Base-by-base conservation (phyloP, 2,329 filamentous ascomycete species). In the Hymenoscyphus albidus region DNA sequence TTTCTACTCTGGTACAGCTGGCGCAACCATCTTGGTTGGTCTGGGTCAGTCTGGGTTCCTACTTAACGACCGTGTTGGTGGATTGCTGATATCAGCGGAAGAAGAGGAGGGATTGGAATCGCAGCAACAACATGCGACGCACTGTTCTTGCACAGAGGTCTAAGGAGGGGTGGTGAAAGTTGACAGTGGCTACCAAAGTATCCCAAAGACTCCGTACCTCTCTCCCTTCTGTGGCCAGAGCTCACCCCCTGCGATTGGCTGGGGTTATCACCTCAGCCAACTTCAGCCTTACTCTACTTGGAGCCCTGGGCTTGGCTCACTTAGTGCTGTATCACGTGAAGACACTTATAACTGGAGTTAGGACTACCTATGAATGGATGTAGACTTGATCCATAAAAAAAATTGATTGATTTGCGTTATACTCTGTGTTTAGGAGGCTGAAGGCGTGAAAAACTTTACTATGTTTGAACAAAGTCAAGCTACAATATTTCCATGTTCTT, bases 1-100 rank as follows among this genome's bases (percentile, higher is more conserved):
- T n/a, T 80, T 87, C 74, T 81, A 92, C 89, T 92, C 89, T 71
- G 89, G 89, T 69, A 92, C 87, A 76, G 88, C 88, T 77, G 89
- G 89, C 79, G 86, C 73, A 71, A 74, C 73, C 73, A 74, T 74
- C 64, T 66, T 73, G 63, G 13, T 54, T 57, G 60, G 42, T 40
- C 42, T 48, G 27, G 57, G 16, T 27, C 44, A 22, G 35, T 35
- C 35, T 2, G 5, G 35, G 35, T 35, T 35, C 35, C 44, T 51
- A 51, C 44, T 22, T 10, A 51, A 27, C 18, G 44, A 51, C 44
- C 44, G 44, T 51, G 5, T 16, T 16, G 44, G 18, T 22, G n/a
- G 44, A 51, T 51, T 51, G 44, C 44, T 51, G 9, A 18, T 51
- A 18, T 22, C 44, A 51, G 44, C 44, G 22, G 44, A 51, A 22